A percentile compares a stretch with the other conserved stretches of the same genome.
phyloP scores from a whole-genome alignment of 2,329 filamentous ascomycete species.

The Diaporthe caulivora region DNA sequence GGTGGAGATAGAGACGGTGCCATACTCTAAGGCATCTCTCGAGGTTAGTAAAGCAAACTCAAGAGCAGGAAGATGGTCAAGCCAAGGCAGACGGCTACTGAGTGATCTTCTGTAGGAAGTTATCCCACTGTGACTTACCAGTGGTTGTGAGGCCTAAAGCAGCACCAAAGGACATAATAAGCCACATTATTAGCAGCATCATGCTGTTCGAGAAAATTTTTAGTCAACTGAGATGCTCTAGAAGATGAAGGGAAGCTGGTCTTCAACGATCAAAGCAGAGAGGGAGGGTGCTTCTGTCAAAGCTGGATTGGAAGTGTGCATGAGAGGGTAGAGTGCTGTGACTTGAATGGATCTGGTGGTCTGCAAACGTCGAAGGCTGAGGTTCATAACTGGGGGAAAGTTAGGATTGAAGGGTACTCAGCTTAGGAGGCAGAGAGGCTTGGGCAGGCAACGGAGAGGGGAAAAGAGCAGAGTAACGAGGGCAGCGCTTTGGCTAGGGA shows the following conservation, averaged over 20 bases:
- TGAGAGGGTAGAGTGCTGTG: not conserved
- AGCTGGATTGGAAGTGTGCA: not conserved
- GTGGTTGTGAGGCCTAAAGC: not conserved
- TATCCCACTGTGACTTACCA: not conserved
- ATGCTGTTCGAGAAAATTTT: not conserved
- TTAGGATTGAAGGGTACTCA: too few species aligned
- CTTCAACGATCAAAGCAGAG: not conserved
- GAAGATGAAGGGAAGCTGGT: not conserved
- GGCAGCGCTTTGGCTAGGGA: too few species aligned
- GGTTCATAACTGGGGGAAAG: not conserved
- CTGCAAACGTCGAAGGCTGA: not conserved
- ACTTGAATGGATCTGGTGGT: not conserved
- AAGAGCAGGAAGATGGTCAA: too few species aligned
- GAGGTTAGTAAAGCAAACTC: not conserved
- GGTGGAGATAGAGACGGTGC: not conserved
- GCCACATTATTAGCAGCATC: conserved; percentile 19
- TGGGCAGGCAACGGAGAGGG: not conserved
- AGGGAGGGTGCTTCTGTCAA: not conserved
- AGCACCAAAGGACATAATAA: not conserved
- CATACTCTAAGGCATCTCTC: not conserved
- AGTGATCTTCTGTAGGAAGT: too few species aligned
- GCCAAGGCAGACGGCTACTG: too few species aligned
- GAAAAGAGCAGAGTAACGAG: not conserved
- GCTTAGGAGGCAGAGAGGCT: not conserved
- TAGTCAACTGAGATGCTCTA: not conserved